Base-by-base conservation (phyloP, 345 rosid species). In the Eucalyptus guilfoylei region DNA sequence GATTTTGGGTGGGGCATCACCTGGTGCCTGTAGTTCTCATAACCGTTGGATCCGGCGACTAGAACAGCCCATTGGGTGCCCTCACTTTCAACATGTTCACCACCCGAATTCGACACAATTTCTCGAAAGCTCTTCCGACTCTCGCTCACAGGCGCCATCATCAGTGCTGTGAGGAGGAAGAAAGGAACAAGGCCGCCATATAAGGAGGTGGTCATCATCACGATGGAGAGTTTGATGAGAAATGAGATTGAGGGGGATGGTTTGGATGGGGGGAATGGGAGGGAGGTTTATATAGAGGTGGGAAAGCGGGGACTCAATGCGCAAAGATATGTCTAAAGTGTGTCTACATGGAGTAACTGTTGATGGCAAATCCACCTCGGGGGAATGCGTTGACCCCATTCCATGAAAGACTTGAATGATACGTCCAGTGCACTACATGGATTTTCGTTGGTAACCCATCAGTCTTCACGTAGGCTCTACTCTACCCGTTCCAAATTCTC, bases 1-100 rank as follows among this genome's bases (percentile, higher is more conserved):
- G 32, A 16, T 32, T 32, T 14, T 21, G 32, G 80, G 80, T 32
- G 42, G 80, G 16, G 80, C 19, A 67, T n/a, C 58, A 95, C 97
- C 96, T 96, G 99, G 91, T 96, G 99, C 60, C 99, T 87, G 87
- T 96, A 96, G 89, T 96, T 96, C 1, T 0, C 9, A 50, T 90
- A 96, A 14, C 86, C 89, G 6, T 11, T 55, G 8, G 99, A 96
- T 28, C 98, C 99, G 17, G 99, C 96, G 42, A 96, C 89, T 37
- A 96, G 90, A 92, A 96, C 92, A 44, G 97, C 99, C 98, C 98
- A 96, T 88, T 90, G 90, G 62, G 88, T 93, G 24, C 94, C 97
- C 17, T 42, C 13, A 2, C 34, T 42, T 11, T n/a, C 34, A 14
- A n/a, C n/a, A n/a, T n/a, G n/a, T n/a, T 21, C 47, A 49, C 6